Evolutionary conservation across 192 early-diverging fungal species (phyloP), one percentile per base, ranked within the genome.

Genomic region (Spinellus fusiger): DNA sequence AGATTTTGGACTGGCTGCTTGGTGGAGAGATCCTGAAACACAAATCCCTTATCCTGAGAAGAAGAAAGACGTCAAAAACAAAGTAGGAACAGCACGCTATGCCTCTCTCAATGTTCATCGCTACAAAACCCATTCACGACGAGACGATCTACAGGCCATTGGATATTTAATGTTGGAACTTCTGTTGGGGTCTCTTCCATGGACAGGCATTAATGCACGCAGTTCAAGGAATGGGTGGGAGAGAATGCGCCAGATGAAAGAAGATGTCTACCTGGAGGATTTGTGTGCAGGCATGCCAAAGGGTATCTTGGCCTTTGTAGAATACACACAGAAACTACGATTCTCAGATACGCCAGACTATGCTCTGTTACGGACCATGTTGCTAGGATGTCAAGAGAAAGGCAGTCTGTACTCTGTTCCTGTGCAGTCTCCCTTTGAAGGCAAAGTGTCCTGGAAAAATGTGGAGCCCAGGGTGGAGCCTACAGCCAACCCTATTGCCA

Each of bases 91-190:
- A 4, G 93, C 93, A 4, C 82, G 93, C 3, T 94, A 94, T 73
- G 89, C 91, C 57, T 80, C 78, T 44, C 81, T 94, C 56, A 88
- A 91, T 64, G 89, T 92, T 23, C 93, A 94, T 70, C 79, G 85
- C 26, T 91, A 91, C 18, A 68, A 73, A 83, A 86, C 86, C 64
- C 91, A 91, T 78, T 77, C 88, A 15, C 80, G 93, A 20, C 77
- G 93, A 33, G 93, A 94, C 62, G 93, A 94, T 55, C 71, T 94
- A 35, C 91, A 94, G 65, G 83, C 86, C 15, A 65, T 92, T 10
- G 90, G 89, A 6, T 92, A 94, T 64, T 79, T 94, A 32, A 79
- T 94, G 32, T 52, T 94, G 29, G 92, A 94, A 52, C 80, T 94
- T 38, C 56, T 90, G 26, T 71, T 84, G 33, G 89, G 90, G 4